phyloP scores from a whole-genome alignment of 208 protist genomes.

The Leishmania guyanensis region DNA sequence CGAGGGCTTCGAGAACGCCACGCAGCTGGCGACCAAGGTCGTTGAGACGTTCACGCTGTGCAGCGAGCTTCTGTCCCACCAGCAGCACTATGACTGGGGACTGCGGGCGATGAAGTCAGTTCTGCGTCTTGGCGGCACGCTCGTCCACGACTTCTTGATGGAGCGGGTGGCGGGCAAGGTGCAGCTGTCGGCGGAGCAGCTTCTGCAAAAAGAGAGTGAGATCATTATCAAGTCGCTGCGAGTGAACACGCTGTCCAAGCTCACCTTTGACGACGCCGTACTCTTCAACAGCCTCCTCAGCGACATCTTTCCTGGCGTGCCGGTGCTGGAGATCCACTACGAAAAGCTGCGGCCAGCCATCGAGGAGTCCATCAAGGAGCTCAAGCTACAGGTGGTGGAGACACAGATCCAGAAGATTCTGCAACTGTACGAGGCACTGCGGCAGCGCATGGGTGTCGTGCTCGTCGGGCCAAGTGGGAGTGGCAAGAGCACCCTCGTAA shows the following conservation, averaged over 20 bases:
- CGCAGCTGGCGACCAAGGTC: constrained; percentile 91
- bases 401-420: constrained; percentile 93
- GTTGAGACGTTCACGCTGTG: constrained; percentile 95
- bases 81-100: constrained; percentile 99
- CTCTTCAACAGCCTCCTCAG: constrained; percentile 95
- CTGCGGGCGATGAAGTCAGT: constrained; percentile 98
- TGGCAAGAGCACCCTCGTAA: constrained; percentile 96
- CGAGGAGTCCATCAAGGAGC: constrained; percentile 85
- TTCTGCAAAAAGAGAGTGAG: constrained; percentile 89
- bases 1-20: constrained; percentile 97
- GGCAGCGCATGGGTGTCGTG: constrained; percentile 98
- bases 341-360: constrained; percentile 92
- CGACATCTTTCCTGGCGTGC: constrained; percentile 95
- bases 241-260: constrained; percentile 98
- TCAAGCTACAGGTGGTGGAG: constrained; percentile 90
- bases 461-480: constrained; percentile 96
- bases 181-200: constrained; percentile 52
- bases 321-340: constrained; percentile 93
- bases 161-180: constrained; percentile 78
- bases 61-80: constrained; percentile 94
- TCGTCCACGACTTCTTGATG: constrained; percentile 89
- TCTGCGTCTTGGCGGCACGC: constrained; percentile 89
- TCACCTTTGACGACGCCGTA: constrained; percentile 95
- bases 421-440: constrained; percentile 96
- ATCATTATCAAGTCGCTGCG: constrained; percentile 97